Evolutionary conservation across 2,329 filamentous ascomycete genomes (phyloP), one percentile per base, ranked within the genome.

Genomic region (Atkinsonella texensis): DNA sequence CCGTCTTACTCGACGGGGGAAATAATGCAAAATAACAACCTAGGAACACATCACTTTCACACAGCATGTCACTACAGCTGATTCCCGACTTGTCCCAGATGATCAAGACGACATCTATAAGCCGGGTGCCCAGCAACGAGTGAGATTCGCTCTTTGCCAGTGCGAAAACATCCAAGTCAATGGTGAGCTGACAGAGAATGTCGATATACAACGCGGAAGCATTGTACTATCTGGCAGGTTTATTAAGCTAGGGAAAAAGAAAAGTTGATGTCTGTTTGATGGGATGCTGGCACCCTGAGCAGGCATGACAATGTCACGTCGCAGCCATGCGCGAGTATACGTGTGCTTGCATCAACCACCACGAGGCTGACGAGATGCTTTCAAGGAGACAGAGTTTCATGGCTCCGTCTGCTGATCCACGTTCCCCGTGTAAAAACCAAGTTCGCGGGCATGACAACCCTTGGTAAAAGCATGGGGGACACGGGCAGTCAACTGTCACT

Each of bases 61-160:
- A 13, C 17, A 9, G 50, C 50, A 74, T 77, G 74, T 77, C 68
- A 73, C 74, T 76, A 76, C 75, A 76, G 74, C 74, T 76, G 74
- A 78, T 77, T 77, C 74, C 74, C 74, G 71, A 65, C 68, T 67
- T 73, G 58, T 77, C 74, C 64, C 66, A 56, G 70, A 76, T 61
- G 64, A 68, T 68, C 73, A 76, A 74, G 69, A 77, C 74, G 74
- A 74, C 67, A 63, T 74, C 74, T 77, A 70, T 64, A 75, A 72
- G 63, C 65, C 70, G 70, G 73, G 74, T 73, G 74, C 74, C 74
- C 74, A 77, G 75, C 74, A 76, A 75, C 67, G 74, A 74, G 75
- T 64, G 61, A 53, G 56, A 57, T 62, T 71, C 62, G 33, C 64
- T 77, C 70, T 76, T 66, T 75, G 75, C 74, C 75, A 77, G 73